These are phyloP conservation scores for Aurantiochytrium sp. DNA, from an alignment of 108 stramenopile species.

Conservation along the genomic window DNA sequence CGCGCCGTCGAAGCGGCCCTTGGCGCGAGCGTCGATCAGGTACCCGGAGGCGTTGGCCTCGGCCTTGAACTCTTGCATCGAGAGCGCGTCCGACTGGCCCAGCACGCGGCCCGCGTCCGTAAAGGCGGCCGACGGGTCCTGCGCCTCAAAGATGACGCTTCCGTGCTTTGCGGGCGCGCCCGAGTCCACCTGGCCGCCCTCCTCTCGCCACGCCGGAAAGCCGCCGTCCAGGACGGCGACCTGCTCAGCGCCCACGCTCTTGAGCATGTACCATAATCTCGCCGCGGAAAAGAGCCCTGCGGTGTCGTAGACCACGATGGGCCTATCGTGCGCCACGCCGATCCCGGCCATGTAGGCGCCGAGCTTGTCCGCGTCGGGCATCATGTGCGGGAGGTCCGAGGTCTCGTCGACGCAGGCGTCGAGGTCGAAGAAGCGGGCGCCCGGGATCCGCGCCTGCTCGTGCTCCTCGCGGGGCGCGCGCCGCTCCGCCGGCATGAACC, in stretches of 20 bases:
- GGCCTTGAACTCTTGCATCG: not conserved
- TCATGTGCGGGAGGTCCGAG: conserved; percentile 25
- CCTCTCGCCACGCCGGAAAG: not conserved
- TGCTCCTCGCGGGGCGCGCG: not conserved
- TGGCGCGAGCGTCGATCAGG: not conserved
- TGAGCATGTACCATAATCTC: conserved; percentile 17
- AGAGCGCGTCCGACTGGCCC: not conserved
- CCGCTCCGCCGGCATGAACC: not conserved
- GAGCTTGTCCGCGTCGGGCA: not conserved
- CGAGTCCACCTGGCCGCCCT: not conserved
- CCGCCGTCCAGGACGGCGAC: conserved; percentile 16
- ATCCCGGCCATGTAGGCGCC: not conserved
- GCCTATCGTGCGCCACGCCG: not conserved
- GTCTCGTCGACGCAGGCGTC: not conserved
- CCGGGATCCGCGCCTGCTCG: conserved; percentile 7
- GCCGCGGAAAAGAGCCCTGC: not conserved
- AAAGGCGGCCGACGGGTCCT: not conserved
- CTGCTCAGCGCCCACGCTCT: not conserved
- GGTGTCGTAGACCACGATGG: conserved; percentile 16
- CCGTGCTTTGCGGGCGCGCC: not conserved
- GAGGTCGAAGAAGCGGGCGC: not conserved
- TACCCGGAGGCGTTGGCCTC: not conserved
- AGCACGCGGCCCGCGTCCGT: not conserved
- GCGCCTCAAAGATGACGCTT: not conserved
- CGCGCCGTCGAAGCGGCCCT: not conserved